A percentile compares a stretch with the other conserved stretches of the same genome.
These are phyloP conservation scores for Lactarius hengduanensis DNA, from an alignment of 768 basidiomycete genomes.

Conservation along the genomic window DNA sequence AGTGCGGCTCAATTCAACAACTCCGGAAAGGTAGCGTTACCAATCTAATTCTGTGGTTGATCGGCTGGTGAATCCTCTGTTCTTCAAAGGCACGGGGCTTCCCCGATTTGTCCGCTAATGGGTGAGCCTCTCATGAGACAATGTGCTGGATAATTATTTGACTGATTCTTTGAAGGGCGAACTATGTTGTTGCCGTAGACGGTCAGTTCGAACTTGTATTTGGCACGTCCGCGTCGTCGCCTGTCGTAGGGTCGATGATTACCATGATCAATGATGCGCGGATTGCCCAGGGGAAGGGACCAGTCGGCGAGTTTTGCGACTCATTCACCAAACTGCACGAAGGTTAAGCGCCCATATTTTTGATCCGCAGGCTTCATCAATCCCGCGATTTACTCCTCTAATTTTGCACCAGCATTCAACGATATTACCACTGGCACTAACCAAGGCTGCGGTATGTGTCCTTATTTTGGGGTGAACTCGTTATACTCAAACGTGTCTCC, in stretches of 20 bases:
- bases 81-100: slow-evolving; percentile 32
- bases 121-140: slow-evolving; percentile 27
- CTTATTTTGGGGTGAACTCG: background rate
- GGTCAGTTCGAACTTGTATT: slow-evolving; percentile 35
- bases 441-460: slow-evolving; percentile 28
- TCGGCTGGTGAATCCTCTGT: background rate
- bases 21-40: slow-evolving; percentile 32
- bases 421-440: slow-evolving; percentile 33
- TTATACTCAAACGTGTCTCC: background rate
- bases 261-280: slow-evolving; percentile 42
- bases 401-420: slow-evolving; percentile 31
- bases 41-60: background rate
- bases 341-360: background rate
- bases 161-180: slow-evolving; percentile 29
- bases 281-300: slow-evolving; percentile 36
- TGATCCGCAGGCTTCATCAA: slow-evolving; percentile 45
- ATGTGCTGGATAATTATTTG: background rate
- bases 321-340: background rate
- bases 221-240: slow-evolving; percentile 41
- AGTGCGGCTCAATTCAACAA: slow-evolving; percentile 37
- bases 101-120: slow-evolving; percentile 39
- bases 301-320: slow-evolving; percentile 31
- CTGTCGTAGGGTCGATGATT: slow-evolving; percentile 37
- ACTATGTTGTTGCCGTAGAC: slow-evolving; percentile 36
- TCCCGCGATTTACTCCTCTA: slow-evolving; percentile 44